Percentiles rank a stretch among this genome's conserved stretches.
These are phyloP conservation scores for Sporothrix mexicana DNA, from an alignment of 2,329 filamentous ascomycete genomes.

Conservation along the genomic window DNA sequence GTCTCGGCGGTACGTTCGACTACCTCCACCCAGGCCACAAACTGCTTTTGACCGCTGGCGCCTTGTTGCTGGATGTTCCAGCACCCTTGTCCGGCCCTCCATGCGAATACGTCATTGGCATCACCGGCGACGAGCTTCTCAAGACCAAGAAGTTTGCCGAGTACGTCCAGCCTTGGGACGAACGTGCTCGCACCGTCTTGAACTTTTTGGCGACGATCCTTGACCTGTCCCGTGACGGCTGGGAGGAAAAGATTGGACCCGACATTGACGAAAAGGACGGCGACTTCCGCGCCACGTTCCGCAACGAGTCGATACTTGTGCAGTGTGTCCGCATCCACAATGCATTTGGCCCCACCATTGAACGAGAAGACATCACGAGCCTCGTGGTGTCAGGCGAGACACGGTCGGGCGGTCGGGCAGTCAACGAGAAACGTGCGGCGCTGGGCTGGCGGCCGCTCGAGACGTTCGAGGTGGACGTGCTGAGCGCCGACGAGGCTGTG, in stretches of 20 bases:
- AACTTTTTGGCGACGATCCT: slow-evolving; percentile 73
- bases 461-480: slow-evolving; percentile 87
- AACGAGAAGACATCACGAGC: slow-evolving; percentile 76
- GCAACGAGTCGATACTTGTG: slow-evolving; percentile 65
- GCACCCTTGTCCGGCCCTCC: slow-evolving; percentile 47
- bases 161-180: slow-evolving; percentile 79
- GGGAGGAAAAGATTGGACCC: slow-evolving; percentile 52
- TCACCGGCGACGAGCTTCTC: slow-evolving; percentile 86
- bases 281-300: slow-evolving; percentile 63
- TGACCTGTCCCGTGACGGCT: slow-evolving; percentile 50
- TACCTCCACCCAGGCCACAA: slow-evolving; percentile 96
- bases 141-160: slow-evolving; percentile 88
- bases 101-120: slow-evolving; percentile 76
- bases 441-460: slow-evolving; percentile 78
- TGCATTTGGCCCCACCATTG: slow-evolving; percentile 87
- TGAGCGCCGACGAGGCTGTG: slow-evolving; percentile 70
- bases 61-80: slow-evolving; percentile 68
- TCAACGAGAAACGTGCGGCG: slow-evolving; percentile 80
- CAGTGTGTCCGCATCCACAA: slow-evolving; percentile 87
- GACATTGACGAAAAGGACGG: slow-evolving; percentile 46
- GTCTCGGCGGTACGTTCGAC: slow-evolving; percentile 93
- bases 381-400: slow-evolving; percentile 91
- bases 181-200: slow-evolving; percentile 71
- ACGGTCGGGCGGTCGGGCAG: slow-evolving; percentile 77
- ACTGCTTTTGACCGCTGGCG: slow-evolving; percentile 87